Percentiles rank a stretch among this genome's conserved stretches.
phyloP scores from a whole-genome alignment of 768 basidiomycete species.

The Suillus paluster region DNA sequence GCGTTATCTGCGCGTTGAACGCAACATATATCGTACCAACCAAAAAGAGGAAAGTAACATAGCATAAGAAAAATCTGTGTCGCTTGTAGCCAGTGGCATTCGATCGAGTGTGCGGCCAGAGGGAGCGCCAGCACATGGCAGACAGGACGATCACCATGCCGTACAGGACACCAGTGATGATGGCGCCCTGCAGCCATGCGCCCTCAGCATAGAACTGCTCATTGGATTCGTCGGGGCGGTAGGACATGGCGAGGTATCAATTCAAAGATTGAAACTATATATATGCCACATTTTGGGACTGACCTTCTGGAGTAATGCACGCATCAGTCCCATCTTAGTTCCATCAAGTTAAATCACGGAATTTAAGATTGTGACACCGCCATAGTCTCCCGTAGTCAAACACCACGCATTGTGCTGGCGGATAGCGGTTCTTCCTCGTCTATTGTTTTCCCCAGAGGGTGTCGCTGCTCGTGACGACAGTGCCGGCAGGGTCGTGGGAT shows the following conservation, averaged over 20 bases:
- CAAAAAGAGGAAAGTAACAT: conserved; percentile 33
- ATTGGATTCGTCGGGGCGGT: conserved; percentile 12
- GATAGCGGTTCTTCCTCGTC: too few species aligned
- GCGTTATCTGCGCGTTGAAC: conserved; percentile 28
- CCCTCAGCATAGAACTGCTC: conserved; percentile 27
- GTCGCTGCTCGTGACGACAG: not conserved
- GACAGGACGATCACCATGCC: conserved; percentile 31
- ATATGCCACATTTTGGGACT: too few species aligned
- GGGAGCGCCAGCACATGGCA: conserved; percentile 29
- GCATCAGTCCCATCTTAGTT: not conserved
- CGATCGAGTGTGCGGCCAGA: conserved; percentile 27
- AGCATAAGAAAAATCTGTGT: conserved; percentile 33
- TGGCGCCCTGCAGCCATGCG: conserved; percentile 35
- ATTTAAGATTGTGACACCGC: not conserved
- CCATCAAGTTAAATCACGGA: not conserved
- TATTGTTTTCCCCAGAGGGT: not conserved
- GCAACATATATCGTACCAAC: conserved; percentile 33
- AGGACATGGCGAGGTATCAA: conserved; percentile 19
- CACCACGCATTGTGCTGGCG: too few species aligned
- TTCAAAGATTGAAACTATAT: not conserved
- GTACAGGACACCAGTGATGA: conserved; percentile 32
- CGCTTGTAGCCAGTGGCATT: conserved; percentile 13
- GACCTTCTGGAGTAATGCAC: not conserved
- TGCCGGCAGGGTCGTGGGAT: not conserved
- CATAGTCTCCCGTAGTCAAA: too few species aligned